phyloP scores from a whole-genome alignment of 192 early-diverging fungal species.

The Backusella parvicylindrica region DNA sequence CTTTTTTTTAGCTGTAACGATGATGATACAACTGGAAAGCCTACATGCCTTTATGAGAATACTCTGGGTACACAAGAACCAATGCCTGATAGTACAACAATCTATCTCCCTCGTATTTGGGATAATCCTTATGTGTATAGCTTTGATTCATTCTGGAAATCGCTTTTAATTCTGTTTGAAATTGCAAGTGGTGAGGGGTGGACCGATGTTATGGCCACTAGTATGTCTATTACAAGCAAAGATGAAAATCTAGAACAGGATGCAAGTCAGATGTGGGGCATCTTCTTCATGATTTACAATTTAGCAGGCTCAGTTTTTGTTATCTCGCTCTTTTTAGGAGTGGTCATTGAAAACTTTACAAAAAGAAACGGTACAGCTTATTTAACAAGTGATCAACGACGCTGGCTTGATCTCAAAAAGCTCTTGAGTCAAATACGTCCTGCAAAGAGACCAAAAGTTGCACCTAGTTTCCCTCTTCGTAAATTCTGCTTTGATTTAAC shows the following conservation, averaged over 20 bases:
- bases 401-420: slow-evolving; percentile 61
- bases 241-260: slow-evolving; percentile 36
- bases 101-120: slow-evolving; percentile 55
- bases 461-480: slow-evolving; percentile 35
- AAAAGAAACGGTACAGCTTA: slow-evolving; percentile 54
- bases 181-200: slow-evolving; percentile 59
- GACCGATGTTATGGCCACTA: slow-evolving; percentile 46
- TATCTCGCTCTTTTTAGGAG: slow-evolving; percentile 54
- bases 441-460: slow-evolving; percentile 41
- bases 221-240: slow-evolving; percentile 41
- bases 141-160: slow-evolving; percentile 53
- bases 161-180: slow-evolving; percentile 55
- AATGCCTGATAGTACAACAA: neutral
- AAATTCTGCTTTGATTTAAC: slow-evolving; percentile 43
- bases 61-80: slow-evolving; percentile 11
- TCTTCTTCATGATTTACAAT: slow-evolving; percentile 60
- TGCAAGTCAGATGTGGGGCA: slow-evolving; percentile 41
- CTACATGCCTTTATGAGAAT: slow-evolving; percentile 36
- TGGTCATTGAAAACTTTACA: slow-evolving; percentile 58
- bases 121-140: slow-evolving; percentile 54
- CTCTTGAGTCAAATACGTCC: slow-evolving; percentile 49
- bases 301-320: slow-evolving; percentile 57
- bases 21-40: slow-evolving; percentile 14
- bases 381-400: slow-evolving; percentile 54
- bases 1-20: slow-evolving; percentile 55